These are phyloP conservation scores for Phlebopus sp. DNA, from an alignment of 1,284 basidiomycete genomes.

Conservation along the genomic window DNA sequence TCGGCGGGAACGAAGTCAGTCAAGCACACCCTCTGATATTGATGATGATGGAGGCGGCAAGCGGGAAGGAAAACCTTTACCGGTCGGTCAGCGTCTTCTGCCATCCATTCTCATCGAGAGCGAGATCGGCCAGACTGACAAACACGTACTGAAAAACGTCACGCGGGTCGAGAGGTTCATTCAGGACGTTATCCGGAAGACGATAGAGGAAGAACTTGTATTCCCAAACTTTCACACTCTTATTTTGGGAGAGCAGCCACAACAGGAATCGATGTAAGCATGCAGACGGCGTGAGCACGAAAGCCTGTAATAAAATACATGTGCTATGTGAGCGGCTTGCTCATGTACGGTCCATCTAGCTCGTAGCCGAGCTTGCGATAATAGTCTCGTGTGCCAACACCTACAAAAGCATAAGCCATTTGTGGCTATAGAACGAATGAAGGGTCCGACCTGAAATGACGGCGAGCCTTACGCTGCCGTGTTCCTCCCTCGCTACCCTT, in stretches of 20 bases:
- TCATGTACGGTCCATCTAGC: slow-evolving; percentile 97
- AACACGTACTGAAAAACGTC: slow-evolving; percentile 95
- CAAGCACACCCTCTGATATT: slow-evolving; percentile 39
- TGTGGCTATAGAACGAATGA: background rate
- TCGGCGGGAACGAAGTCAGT: slow-evolving; percentile 34
- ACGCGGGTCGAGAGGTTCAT: slow-evolving; percentile 96
- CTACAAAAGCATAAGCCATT: slow-evolving; percentile 34
- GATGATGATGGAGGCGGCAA: slow-evolving; percentile 39
- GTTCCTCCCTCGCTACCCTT: slow-evolving; percentile 96
- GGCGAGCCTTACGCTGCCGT: slow-evolving; percentile 90
- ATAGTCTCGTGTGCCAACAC: slow-evolving; percentile 93
- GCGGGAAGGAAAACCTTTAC: slow-evolving; percentile 57
- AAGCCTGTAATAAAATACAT: slow-evolving; percentile 7
- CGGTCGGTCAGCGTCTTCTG: slow-evolving; percentile 83
- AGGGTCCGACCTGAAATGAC: slow-evolving; percentile 83
- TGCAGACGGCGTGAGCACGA: slow-evolving; percentile 13
- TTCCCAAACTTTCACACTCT: slow-evolving; percentile 93
- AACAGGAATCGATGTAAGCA: slow-evolving; percentile 2
- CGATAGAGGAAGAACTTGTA: slow-evolving; percentile 89
- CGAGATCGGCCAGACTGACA: slow-evolving; percentile 94
- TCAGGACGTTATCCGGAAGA: slow-evolving; percentile 91
- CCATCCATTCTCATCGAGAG: slow-evolving; percentile 93
- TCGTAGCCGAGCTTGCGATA: slow-evolving; percentile 92
- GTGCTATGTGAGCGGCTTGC: slow-evolving; percentile 61
- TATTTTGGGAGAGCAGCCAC: slow-evolving; percentile 49